Conservation (phyloP, 257 asterid genomes). For the Solanum medicagineum region DNA sequence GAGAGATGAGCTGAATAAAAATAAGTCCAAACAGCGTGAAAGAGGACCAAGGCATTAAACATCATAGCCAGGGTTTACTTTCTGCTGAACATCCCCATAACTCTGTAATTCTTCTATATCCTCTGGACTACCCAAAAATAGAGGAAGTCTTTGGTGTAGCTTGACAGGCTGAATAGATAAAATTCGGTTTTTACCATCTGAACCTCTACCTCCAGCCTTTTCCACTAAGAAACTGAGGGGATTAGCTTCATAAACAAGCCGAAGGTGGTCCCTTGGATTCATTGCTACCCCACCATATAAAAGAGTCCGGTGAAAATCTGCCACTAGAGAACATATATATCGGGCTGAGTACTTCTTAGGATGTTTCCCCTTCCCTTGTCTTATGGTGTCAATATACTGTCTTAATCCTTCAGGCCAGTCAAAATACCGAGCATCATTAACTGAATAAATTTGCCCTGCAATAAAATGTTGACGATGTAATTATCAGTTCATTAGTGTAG, state of each 20-base stretch:
- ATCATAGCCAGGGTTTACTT: slow-evolving; percentile 86
- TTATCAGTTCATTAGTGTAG: neutral
- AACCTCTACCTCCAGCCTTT: slow-evolving; percentile 88
- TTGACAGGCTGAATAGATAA: slow-evolving; percentile 75
- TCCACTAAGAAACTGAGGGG: slow-evolving; percentile 82
- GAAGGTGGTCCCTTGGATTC: slow-evolving; percentile 96
- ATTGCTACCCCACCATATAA: slow-evolving; percentile 83
- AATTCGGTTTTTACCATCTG: slow-evolving; percentile 65
- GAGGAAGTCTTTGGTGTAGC: slow-evolving; percentile 79
- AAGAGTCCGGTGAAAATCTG: slow-evolving; percentile 91
- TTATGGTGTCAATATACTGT: slow-evolving; percentile 61
- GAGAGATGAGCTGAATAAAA: neutral
- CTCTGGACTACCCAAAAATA: slow-evolving; percentile 80
- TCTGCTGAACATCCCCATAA: slow-evolving; percentile 85
- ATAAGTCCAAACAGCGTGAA: neutral
- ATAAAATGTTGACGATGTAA: neutral
- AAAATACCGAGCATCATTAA: slow-evolving; percentile 87
- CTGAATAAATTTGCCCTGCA: slow-evolving; percentile 92
- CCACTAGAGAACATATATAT: slow-evolving; percentile 89
- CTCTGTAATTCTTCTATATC: slow-evolving; percentile 76
- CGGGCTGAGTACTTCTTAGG: slow-evolving; percentile 96
- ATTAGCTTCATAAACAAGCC: slow-evolving; percentile 92
- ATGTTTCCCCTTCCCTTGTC: slow-evolving; percentile 77
- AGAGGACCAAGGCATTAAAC: slow-evolving; percentile 20
- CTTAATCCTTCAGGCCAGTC: slow-evolving; percentile 95